Conservation (phyloP, 1,284 basidiomycete genomes). For the Anthracocystis panici-leucophaei region DNA sequence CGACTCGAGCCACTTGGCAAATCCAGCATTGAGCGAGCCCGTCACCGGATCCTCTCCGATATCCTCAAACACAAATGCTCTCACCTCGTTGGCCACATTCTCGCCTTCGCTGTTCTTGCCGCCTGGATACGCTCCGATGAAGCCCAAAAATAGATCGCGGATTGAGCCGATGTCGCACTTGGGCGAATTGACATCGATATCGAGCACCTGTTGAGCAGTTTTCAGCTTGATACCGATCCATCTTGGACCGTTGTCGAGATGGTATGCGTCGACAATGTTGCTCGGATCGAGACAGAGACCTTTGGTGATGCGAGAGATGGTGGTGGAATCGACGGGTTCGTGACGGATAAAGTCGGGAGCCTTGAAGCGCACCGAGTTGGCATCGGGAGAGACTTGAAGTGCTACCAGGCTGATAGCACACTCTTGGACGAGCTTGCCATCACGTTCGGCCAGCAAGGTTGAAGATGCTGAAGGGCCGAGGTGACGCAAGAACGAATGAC, state of each 20-base stretch:
- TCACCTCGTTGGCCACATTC: slow-evolving; percentile 40
- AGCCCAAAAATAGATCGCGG: slow-evolving; percentile 43
- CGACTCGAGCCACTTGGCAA: slow-evolving; percentile 53
- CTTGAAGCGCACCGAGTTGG: slow-evolving; percentile 25
- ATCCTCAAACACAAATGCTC: slow-evolving; percentile 45
- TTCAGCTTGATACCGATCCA: slow-evolving; percentile 57
- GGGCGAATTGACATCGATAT: slow-evolving; percentile 27
- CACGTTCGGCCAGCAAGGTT: slow-evolving; percentile 2
- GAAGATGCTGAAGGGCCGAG: slow-evolving; percentile 16
- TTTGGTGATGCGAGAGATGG: slow-evolving; percentile 23
- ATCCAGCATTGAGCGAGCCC: slow-evolving; percentile 60
- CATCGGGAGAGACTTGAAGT: slow-evolving; percentile 27
- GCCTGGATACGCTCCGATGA: slow-evolving; percentile 52
- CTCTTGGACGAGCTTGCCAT: slow-evolving; percentile 50
- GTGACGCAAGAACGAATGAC: slow-evolving; percentile 45
- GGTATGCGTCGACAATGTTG: slow-evolving; percentile 39
- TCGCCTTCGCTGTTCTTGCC: slow-evolving; percentile 28
- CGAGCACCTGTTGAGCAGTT: slow-evolving; percentile 46
- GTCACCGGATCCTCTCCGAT: slow-evolving; percentile 62
- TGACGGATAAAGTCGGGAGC: slow-evolving; percentile 49
- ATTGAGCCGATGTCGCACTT: slow-evolving; percentile 16
- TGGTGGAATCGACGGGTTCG: slow-evolving; percentile 35
- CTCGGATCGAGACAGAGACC: slow-evolving; percentile 28
- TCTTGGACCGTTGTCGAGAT: slow-evolving; percentile 61
- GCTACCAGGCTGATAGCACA: slow-evolving; percentile 55